phyloP scores from a whole-genome alignment of 768 basidiomycete genomes.

The Crucibulum laeve region DNA sequence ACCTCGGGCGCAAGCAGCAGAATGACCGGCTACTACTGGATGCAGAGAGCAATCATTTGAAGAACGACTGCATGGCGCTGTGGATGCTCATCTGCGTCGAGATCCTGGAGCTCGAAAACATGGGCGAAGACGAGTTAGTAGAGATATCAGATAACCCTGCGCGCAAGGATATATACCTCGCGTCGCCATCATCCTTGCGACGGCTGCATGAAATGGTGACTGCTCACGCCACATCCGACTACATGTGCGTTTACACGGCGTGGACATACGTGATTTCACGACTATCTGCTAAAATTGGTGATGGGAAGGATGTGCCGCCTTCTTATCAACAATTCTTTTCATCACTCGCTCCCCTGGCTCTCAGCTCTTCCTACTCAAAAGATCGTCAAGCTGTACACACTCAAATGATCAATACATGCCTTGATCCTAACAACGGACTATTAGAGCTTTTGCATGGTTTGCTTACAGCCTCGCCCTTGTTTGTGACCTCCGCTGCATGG shows the following conservation, averaged over 20 bases:
- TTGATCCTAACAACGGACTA: slow-evolving; percentile 56
- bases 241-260: slow-evolving; percentile 67
- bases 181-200: slow-evolving; percentile 59
- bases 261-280: slow-evolving; percentile 84
- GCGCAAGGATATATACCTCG: slow-evolving; percentile 49
- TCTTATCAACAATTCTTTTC: slow-evolving; percentile 55
- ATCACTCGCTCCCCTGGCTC: slow-evolving; percentile 38
- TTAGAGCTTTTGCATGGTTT: slow-evolving; percentile 54
- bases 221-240: slow-evolving; percentile 56
- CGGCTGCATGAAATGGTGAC: slow-evolving; percentile 66
- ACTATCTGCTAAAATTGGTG: slow-evolving; percentile 39
- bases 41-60: slow-evolving; percentile 63
- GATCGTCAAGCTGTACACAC: slow-evolving; percentile 52
- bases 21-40: slow-evolving; percentile 67
- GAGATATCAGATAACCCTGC: slow-evolving; percentile 49
- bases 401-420: slow-evolving; percentile 54
- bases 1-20: slow-evolving; percentile 60
- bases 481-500: slow-evolving; percentile 72
- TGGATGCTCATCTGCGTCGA: slow-evolving; percentile 83
- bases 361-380: slow-evolving; percentile 43
- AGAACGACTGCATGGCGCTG: slow-evolving; percentile 63
- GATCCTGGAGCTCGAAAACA: slow-evolving; percentile 71
- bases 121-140: slow-evolving; percentile 47
- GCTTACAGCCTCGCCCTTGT: slow-evolving; percentile 67
- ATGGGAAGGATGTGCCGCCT: slow-evolving; percentile 47